These are phyloP conservation scores for Penicillium argentinense DNA, from an alignment of 495 filamentous ascomycete genomes.

Conservation along the genomic window DNA sequence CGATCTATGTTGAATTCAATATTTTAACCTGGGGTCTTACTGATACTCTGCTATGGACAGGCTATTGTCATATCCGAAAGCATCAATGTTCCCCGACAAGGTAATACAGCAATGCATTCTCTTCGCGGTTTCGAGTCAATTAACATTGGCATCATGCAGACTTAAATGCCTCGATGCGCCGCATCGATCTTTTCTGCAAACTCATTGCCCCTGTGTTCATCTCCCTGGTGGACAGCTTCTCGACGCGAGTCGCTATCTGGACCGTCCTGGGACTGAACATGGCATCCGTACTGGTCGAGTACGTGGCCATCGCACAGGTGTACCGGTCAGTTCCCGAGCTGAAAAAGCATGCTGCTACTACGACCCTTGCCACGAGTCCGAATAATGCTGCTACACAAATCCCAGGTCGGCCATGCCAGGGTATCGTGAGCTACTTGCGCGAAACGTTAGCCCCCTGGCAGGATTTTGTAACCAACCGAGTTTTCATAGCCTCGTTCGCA, in stretches of 20 bases:
- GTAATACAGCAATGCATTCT: conserved; percentile 14
- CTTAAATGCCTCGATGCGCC: conserved; percentile 65
- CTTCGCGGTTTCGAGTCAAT: not conserved
- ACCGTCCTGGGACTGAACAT: conserved; percentile 42
- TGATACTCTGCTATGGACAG: conserved; percentile 15
- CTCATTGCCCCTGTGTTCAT: conserved; percentile 61
- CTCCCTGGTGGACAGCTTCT: conserved; percentile 48
- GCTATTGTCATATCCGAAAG: conserved; percentile 45
- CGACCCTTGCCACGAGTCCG: not conserved
- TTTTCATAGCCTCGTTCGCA: conserved; percentile 55
- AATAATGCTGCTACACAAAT: conserved; percentile 3
- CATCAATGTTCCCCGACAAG: conserved; percentile 33
- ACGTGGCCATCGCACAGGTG: conserved; percentile 55
- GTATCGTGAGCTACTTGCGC: conserved; percentile 4
- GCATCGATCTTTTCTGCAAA: conserved; percentile 74
- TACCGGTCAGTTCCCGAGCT: conserved; percentile 42
- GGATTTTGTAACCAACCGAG: conserved; percentile 39
- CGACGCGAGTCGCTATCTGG: conserved; percentile 49
- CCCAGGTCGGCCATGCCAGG: not conserved
- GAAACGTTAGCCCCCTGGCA: conserved; percentile 28
- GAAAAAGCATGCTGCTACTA: conserved; percentile 9
- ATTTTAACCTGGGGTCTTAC: not conserved
- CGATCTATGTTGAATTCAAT: not conserved
- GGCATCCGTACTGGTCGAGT: conserved; percentile 51
- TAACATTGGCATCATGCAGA: conserved; percentile 14